Base-by-base conservation (phyloP, 2,329 filamentous ascomycete species). In the Curvularia lunata region DNA sequence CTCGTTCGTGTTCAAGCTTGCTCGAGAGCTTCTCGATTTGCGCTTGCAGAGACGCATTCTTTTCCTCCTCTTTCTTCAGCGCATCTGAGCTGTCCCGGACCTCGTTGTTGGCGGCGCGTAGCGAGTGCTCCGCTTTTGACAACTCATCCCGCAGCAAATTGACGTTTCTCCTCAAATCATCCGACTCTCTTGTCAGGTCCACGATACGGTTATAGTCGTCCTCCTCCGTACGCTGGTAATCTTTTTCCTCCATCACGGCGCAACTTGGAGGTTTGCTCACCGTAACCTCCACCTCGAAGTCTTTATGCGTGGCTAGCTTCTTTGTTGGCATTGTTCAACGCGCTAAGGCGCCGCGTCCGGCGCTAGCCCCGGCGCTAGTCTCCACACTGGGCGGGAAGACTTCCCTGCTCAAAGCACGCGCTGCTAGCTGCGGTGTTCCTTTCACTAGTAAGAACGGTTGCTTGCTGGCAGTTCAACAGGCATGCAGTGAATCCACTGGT, bases 281-380 rank as follows among this genome's bases (percentile, higher is more conserved):
- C 55, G 32, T 32, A 48, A 48, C 53, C 51, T 38, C 28, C 27
- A 21, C 32, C 18, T 43, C 37, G 25, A 34, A 40, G 42, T 46
- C 54, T 52, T 52, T 56, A 53, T 53, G 43, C 49, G 27, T 46
- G 40, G 47, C 49, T 53, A 53, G 43, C 52, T 58, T 54, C 56
- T 58, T 58, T 58, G 56, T 55, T 55, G 56, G 46, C 56, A 30
- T 38, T 43, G 47, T 47, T 34, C 18, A 32, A n/a, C 23, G 25
- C 25, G 56, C 56, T 46, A 58, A 58, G 51, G 37, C 25, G 42
- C 52, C 46, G 52, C 46, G 25, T 50, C 41, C 41, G 51, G 51
- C 21, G 46, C 52, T 58, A 58, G 51, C 18, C 18, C 21, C 21
- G 28, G 28, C 41, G 38, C 49, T 45, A 52, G 50, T 47, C 49